Evolutionary conservation across 495 filamentous ascomycete species (phyloP).

Genomic region (Penicillium odoratum): DNA sequence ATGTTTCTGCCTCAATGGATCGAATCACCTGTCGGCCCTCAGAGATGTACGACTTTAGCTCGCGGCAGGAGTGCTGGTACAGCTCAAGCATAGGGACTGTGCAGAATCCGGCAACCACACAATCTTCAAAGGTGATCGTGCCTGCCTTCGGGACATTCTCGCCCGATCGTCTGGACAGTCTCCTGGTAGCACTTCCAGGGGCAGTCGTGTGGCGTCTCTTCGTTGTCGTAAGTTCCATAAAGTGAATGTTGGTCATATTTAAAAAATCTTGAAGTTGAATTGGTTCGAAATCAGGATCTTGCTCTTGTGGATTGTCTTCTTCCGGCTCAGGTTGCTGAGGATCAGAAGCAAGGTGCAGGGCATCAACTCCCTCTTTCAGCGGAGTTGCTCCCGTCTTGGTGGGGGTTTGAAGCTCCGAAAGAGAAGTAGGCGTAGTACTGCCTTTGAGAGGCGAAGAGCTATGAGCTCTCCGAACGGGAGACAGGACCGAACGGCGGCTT

Average conservation of each 20-base stretch:
- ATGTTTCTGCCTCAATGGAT: slow-evolving; percentile 84
- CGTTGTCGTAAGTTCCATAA: slow-evolving; percentile 93
- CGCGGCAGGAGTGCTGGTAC: slow-evolving; percentile 93
- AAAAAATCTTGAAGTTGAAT: slow-evolving; percentile 92
- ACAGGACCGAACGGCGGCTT: slow-evolving; percentile 55
- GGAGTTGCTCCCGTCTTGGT: slow-evolving; percentile 25
- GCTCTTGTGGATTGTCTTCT: slow-evolving; percentile 25
- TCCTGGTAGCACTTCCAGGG: slow-evolving; percentile 51
- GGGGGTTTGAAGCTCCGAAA: slow-evolving; percentile 19
- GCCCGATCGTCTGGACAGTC: slow-evolving; percentile 30
- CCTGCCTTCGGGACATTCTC: slow-evolving; percentile 47
- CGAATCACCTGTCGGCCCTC: slow-evolving; percentile 84
- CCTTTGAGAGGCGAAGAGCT: slow-evolving; percentile 35
- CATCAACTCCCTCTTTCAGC: slow-evolving; percentile 26
- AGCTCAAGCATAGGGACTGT: slow-evolving; percentile 90
- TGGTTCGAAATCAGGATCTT: slow-evolving; percentile 53
- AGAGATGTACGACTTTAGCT: slow-evolving; percentile 91
- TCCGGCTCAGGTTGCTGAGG: slow-evolving; percentile 18
- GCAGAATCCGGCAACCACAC: slow-evolving; percentile 86
- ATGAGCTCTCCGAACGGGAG: slow-evolving; percentile 39
- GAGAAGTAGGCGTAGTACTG: slow-evolving; percentile 35
- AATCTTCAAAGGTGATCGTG: slow-evolving; percentile 62
- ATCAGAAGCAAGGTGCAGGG: slow-evolving; percentile 26
- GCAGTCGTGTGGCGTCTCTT: slow-evolving; percentile 85
- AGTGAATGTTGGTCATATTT: slow-evolving; percentile 91